phyloP scores from a whole-genome alignment of 139 green algal species.

The Limnomonas spitsbergensis region DNA sequence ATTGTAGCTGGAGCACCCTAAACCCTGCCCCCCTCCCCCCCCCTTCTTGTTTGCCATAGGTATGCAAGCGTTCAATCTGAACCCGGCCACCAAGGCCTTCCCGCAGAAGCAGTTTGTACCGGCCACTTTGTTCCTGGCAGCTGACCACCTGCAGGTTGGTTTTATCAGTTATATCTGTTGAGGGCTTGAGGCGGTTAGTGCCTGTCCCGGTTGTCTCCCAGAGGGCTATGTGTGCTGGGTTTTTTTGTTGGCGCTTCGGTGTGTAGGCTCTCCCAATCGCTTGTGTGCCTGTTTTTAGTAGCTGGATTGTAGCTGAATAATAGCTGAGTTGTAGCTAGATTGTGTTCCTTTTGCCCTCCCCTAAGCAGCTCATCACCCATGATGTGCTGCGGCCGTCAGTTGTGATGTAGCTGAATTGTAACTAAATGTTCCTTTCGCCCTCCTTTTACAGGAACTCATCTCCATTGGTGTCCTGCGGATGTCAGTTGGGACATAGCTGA shows the following conservation, averaged over 20 bases:
- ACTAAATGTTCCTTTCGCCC: too few relatives aligned
- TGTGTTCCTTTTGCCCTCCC: background rate
- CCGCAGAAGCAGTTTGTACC: slow-evolving; percentile 19
- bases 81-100: slow-evolving; percentile 9
- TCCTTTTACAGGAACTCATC: too few relatives aligned
- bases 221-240: background rate
- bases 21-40: too few relatives aligned
- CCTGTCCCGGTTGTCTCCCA: background rate
- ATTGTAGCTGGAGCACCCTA: too few relatives aligned
- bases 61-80: slow-evolving; percentile 36
- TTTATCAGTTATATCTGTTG: too few relatives aligned
- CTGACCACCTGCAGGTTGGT: slow-evolving; percentile 20
- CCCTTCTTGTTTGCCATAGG: background rate
- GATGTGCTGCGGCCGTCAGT: background rate
- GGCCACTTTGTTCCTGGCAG: slow-evolving; percentile 26
- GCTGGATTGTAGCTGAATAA: background rate
- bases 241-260: background rate
- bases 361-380: background rate
- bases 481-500: background rate
- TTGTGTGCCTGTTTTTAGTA: slow-evolving; percentile 12
- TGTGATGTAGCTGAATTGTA: too few relatives aligned
- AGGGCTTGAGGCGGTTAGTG: too few relatives aligned
- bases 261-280: background rate
- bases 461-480: slow-evolving; percentile 15
- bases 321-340: background rate